Percentiles rank a stretch among this genome's conserved stretches.
phyloP scores from a whole-genome alignment of 306 rosid species.

The Canavalia ensiformis region DNA sequence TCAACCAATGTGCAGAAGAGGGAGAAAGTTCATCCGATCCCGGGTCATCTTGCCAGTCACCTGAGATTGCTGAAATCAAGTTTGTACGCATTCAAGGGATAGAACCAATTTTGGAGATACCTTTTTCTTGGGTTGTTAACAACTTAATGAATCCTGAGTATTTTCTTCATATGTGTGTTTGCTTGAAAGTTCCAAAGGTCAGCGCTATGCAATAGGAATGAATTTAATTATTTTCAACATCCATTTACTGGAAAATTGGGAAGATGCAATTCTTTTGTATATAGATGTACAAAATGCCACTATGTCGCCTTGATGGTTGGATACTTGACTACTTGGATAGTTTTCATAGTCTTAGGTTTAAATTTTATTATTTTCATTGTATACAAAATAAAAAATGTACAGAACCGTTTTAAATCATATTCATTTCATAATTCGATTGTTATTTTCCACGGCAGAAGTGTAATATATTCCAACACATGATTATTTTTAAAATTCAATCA shows the following conservation, averaged over 20 bases:
- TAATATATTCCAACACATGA: conserved; percentile 20
- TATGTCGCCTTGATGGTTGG: no score
- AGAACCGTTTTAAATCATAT: conserved; percentile 39
- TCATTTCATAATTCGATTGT: conserved; percentile 48
- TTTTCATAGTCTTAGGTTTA: no score
- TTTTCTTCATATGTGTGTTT: conserved; percentile 87
- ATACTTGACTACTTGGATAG: no score
- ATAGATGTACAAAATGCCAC: conserved; percentile 50
- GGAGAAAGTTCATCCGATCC: conserved; percentile 56
- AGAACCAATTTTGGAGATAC: conserved; percentile 85
- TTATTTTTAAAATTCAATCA: not conserved
- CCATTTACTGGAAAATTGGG: not conserved
- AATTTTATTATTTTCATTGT: no score
- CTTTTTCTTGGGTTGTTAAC: conserved; percentile 89
- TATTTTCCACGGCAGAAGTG: conserved; percentile 35
- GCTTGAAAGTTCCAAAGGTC: conserved; percentile 66
- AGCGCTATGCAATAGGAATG: conserved; percentile 44
- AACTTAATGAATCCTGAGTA: conserved; percentile 87
- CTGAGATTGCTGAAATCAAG: conserved; percentile 65
- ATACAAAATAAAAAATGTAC: conserved; percentile 37
- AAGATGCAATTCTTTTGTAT: conserved; percentile 62
- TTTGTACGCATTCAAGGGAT: conserved; percentile 96
- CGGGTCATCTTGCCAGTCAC: conserved; percentile 35
- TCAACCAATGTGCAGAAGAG: conserved; percentile 51
- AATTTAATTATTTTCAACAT: conserved; percentile 16